Evolutionary conservation across 805 yeast species (phyloP), one percentile per base, ranked within the genome.

Genomic region (Candida ulmi): DNA sequence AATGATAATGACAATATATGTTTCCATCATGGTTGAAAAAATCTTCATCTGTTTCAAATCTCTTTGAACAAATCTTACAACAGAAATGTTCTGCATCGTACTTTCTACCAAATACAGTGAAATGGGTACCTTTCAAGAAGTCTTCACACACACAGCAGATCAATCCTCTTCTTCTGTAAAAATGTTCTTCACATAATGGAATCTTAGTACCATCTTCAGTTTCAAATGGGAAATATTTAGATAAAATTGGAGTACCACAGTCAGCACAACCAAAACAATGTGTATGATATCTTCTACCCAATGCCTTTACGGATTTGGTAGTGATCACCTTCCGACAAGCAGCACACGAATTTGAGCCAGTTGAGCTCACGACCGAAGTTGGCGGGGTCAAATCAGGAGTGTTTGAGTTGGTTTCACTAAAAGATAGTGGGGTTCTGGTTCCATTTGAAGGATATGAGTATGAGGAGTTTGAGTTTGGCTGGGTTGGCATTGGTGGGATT

Each of bases 81-180:
- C 87, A 84, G 62, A 95, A 93, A 62, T 93, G 99, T 50, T 93
- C 96, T 38, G 91, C 81, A 55, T 93, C 98, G 60, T 88, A 93
- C 55, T 91, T 85, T 50, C 81, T 78, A 11, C 95, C 95, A 52
- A 90, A 74, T 0, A 97, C 97, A 1, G 96, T 90, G 42, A 90
- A 88, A 62, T 91, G 91, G 2, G 95, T 84, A 0, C 97, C 97
- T 51, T 96, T 66, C 37, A 95, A 69, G 4, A 96, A 95, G 19
- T 74, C 76, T 47, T 86, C 77, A 64, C 99, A 93, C 15, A 79
- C 84, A 54, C 72, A 75, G 57, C 99, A 93, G n/a, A 93, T 75
- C 37, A 93, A 71, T 41, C 86, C 84, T 41, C 88, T 74, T 50
- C 95, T 75, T 56, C 76, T 80, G 67, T 93, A 93, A 60, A 88